Evolutionary conservation across 768 basidiomycete species (phyloP).

Genomic region (Russula dissimulans): DNA sequence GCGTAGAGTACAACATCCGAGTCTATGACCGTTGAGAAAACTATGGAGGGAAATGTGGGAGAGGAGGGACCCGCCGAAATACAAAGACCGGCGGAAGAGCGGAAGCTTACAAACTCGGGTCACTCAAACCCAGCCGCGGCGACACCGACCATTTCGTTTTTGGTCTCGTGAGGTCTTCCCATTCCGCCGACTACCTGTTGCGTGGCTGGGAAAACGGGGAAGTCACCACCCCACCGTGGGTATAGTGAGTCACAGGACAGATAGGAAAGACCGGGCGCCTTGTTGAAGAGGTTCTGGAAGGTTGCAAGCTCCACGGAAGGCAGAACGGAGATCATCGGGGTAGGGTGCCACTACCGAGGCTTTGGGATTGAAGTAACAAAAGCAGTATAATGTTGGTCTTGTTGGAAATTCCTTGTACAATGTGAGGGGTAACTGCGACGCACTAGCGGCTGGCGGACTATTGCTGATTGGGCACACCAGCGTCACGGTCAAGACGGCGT

Average conservation of each 20-base stretch:
- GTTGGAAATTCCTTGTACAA: not conserved
- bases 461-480: not conserved
- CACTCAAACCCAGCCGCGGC: not conserved
- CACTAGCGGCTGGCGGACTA: too few species aligned
- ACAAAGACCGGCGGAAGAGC: too few species aligned
- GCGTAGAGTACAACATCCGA: too few species aligned
- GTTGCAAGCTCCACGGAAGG: not conserved
- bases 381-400: too few species aligned
- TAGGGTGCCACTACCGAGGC: not conserved
- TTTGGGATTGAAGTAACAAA: not conserved
- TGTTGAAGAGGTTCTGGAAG: not conserved
- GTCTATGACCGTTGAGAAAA: too few species aligned
- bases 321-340: not conserved
- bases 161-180: not conserved
- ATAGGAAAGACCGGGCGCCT: too few species aligned
- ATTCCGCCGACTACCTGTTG: not conserved
- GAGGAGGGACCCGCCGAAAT: not conserved
- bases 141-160: not conserved
- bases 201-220: too few species aligned
- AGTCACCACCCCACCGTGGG: too few species aligned
- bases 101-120: too few species aligned
- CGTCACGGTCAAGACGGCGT: not conserved
- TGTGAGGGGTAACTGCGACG: too few species aligned
- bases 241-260: too few species aligned
- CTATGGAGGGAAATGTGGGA: too few species aligned